A percentile compares a stretch with the other conserved stretches of the same genome.
Evolutionary conservation across 2,329 filamentous ascomycete genomes (phyloP).

Genomic region (Teratosphaeria viscida): DNA sequence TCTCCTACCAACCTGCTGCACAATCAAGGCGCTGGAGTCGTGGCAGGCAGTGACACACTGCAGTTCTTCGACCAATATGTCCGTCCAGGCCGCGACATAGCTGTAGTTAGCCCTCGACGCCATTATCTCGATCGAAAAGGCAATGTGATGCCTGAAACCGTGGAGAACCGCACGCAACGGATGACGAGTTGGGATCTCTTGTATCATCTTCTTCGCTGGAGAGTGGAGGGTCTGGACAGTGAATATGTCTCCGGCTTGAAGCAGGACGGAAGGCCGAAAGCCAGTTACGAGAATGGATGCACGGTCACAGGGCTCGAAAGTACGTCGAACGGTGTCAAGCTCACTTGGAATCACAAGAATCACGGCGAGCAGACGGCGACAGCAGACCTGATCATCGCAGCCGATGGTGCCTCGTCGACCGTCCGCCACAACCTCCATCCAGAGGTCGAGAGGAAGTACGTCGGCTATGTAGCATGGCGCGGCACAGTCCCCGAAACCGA

Average conservation of each 20-base stretch:
- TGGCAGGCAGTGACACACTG: slow-evolving; percentile 35
- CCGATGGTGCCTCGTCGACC: slow-evolving; percentile 30
- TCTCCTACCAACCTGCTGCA: slow-evolving; percentile 33
- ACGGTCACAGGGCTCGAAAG: slow-evolving; percentile 19
- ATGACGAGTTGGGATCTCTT: slow-evolving; percentile 42
- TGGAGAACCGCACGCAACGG: slow-evolving; percentile 27
- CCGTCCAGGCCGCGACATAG: slow-evolving; percentile 25
- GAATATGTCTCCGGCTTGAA: slow-evolving; percentile 16
- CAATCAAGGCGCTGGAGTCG: slow-evolving; percentile 40
- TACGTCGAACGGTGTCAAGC: slow-evolving; percentile 9
- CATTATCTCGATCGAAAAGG: slow-evolving; percentile 22
- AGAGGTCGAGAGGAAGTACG: slow-evolving; percentile 20
- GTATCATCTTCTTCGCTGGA: slow-evolving; percentile 36
- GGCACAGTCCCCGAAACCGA: slow-evolving; percentile 24
- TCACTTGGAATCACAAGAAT: slow-evolving; percentile 18
- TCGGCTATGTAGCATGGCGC: slow-evolving; percentile 23
- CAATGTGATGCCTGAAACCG: slow-evolving; percentile 16
- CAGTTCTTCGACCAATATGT: slow-evolving; percentile 35
- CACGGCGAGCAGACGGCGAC: slow-evolving; percentile 10
- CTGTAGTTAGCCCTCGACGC: slow-evolving; percentile 16
- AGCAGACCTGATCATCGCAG: slow-evolving; percentile 33
- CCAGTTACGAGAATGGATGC: slow-evolving; percentile 21
- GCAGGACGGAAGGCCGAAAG: slow-evolving; percentile 10
- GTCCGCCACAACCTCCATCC: slow-evolving; percentile 18
- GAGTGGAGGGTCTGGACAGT: slow-evolving; percentile 32